Percentiles rank a stretch among this genome's conserved stretches.
Evolutionary conservation across 1,284 basidiomycete species (phyloP).

Genomic region (Rhodotorula glutinis): DNA sequence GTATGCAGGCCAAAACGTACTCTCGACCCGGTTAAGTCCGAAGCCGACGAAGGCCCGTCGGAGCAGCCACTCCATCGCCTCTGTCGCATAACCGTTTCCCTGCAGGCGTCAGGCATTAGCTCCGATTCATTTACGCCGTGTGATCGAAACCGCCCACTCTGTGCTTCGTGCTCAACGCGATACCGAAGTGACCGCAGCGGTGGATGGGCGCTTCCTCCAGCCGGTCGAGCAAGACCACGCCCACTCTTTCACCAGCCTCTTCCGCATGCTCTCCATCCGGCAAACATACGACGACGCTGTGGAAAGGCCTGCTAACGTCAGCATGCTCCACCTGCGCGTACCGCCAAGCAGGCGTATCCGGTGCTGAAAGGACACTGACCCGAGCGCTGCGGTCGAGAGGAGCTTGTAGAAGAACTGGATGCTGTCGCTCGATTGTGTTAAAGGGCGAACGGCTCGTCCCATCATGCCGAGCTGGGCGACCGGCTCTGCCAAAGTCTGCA

Average conservation of each 20-base stretch:
- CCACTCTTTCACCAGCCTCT: background rate
- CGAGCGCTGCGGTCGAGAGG: too few species aligned
- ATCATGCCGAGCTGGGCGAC: background rate
- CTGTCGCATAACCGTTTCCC: slow-evolving; percentile 6
- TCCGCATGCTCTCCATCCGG: background rate
- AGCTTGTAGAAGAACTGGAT: too few species aligned
- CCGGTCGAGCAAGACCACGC: background rate
- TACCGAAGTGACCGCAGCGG: background rate
- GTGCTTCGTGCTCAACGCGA: background rate
- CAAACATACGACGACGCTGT: background rate
- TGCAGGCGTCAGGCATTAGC: background rate
- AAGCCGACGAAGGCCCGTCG: slow-evolving; percentile 10
- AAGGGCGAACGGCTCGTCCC: background rate
- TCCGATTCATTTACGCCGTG: too few species aligned
- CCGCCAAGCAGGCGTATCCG: too few species aligned
- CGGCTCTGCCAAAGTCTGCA: background rate
- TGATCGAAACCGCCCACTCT: too few species aligned
- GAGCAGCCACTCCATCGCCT: slow-evolving; percentile 16
- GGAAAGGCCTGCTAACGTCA: too few species aligned
- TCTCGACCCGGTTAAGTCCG: background rate
- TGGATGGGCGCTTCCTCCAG: background rate
- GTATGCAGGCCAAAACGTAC: too few species aligned
- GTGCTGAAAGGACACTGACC: too few species aligned
- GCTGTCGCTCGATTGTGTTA: too few species aligned
- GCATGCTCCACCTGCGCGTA: too few species aligned